phyloP scores from a whole-genome alignment of 345 rosid genomes.

The Eucalyptus caleyi region DNA sequence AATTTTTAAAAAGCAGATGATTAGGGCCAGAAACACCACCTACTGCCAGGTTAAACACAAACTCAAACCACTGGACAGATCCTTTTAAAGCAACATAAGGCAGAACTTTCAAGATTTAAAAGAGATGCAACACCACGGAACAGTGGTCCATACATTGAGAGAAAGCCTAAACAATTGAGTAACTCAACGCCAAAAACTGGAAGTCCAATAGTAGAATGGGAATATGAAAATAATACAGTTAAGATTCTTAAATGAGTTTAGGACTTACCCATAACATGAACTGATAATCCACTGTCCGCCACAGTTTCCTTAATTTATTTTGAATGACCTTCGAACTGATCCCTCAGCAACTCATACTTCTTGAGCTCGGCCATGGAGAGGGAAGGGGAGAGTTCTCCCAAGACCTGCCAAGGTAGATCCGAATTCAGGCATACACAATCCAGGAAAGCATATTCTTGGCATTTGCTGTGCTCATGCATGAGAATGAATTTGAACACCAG shows the following conservation, averaged over 20 bases:
- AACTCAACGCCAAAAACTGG: neutral
- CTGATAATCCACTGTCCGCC: neutral
- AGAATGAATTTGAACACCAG: neutral
- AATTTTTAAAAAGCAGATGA: neutral
- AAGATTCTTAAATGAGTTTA: neutral
- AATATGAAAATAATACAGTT: neutral
- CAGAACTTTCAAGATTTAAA: neutral
- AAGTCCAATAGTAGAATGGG: neutral
- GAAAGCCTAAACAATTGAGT: neutral
- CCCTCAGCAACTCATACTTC: slow-evolving; percentile 71
- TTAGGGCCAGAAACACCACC: neutral
- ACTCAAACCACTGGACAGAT: neutral
- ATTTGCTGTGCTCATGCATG: neutral
- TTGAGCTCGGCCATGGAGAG: slow-evolving; percentile 81
- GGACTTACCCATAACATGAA: neutral
- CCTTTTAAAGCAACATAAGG: neutral
- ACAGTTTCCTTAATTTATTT: neutral
- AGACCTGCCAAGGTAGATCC: slow-evolving; percentile 29
- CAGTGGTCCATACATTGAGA: neutral
- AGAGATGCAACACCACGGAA: neutral
- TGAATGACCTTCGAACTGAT: slow-evolving; percentile 60
- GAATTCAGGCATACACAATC: neutral
- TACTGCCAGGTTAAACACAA: neutral
- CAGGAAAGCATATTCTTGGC: neutral
- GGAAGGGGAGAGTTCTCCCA: slow-evolving; percentile 80